Percentiles rank a stretch among this genome's conserved stretches.
These are phyloP conservation scores for Stagonosporopsis vannaccii DNA, from an alignment of 2,329 filamentous ascomycete species.

Conservation along the genomic window DNA sequence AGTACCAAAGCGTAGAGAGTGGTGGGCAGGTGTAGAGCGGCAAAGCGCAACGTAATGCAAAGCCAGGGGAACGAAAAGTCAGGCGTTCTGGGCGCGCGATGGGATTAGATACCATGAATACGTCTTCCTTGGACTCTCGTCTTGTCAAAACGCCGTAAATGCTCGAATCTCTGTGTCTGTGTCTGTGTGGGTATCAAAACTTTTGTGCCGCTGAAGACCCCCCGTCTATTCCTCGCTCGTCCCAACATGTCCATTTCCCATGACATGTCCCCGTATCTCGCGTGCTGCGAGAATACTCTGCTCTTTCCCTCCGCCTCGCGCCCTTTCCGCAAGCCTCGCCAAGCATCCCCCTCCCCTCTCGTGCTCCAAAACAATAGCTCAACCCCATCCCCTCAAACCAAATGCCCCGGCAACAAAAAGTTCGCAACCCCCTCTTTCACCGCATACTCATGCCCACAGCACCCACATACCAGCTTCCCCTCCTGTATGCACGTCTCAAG, in stretches of 20 bases:
- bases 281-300: too few species aligned
- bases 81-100: slow-evolving; percentile 25
- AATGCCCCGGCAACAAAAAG: slow-evolving; percentile 90
- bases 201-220: slow-evolving; percentile 3
- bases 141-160: background rate
- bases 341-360: background rate
- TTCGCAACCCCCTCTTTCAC: slow-evolving; percentile 97
- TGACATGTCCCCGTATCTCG: background rate
- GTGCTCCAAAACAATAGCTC: background rate
- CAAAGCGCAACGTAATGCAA: background rate
- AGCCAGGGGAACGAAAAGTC: slow-evolving; percentile 11
- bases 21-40: too few species aligned
- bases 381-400: slow-evolving; percentile 62
- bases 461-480: slow-evolving; percentile 87
- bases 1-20: too few species aligned
- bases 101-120: slow-evolving; percentile 26
- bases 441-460: slow-evolving; percentile 92
- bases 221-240: background rate
- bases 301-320: background rate
- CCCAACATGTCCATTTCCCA: background rate
- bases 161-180: slow-evolving; percentile 1
- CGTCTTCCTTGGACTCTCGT: slow-evolving; percentile 1
- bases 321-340: background rate
- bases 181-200: slow-evolving; percentile 33
- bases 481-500: slow-evolving; percentile 89